These are phyloP conservation scores for Cladosporium sphaerospermum DNA, from an alignment of 2,329 filamentous ascomycete genomes.

Conservation along the genomic window DNA sequence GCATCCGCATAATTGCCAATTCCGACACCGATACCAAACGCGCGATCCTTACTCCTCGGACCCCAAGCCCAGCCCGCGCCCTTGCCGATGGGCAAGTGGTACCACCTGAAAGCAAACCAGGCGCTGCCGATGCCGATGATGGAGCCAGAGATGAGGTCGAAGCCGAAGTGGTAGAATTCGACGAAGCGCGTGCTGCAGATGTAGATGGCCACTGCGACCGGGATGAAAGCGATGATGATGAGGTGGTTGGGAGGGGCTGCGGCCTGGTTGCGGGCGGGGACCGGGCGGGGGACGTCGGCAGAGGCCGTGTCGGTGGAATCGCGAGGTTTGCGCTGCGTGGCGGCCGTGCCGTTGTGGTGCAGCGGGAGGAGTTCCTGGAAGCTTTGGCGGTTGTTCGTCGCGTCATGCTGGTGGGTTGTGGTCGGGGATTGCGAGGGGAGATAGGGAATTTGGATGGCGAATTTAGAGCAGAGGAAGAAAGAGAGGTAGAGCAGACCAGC, in stretches of 20 bases:
- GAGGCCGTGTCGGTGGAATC: constrained; percentile 1
- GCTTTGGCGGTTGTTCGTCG: neutral
- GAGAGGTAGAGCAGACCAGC: constrained; percentile 79
- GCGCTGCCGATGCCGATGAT: constrained; percentile 66
- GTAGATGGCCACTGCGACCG: constrained; percentile 70
- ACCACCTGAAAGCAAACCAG: constrained; percentile 74
- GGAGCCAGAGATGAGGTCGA: constrained; percentile 84
- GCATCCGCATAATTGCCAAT: constrained; percentile 14
- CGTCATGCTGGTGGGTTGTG: neutral
- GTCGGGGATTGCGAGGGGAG: constrained; percentile 45
- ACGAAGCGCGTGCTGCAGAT: constrained; percentile 81
- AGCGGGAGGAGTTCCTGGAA: constrained; percentile 24
- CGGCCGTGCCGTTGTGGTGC: constrained; percentile 18
- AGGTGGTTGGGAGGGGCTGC: constrained; percentile 80
- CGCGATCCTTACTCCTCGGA: constrained; percentile 62
- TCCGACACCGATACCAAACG: constrained; percentile 62
- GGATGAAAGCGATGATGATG: constrained; percentile 62
- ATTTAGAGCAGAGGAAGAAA: constrained; percentile 80
- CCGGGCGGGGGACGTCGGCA: constrained; percentile 20
- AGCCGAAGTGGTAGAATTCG: constrained; percentile 84
- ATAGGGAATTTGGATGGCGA: constrained; percentile 67
- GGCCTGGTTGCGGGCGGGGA: constrained; percentile 53
- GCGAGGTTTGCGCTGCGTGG: constrained; percentile 4
- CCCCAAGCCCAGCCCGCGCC: constrained; percentile 90
- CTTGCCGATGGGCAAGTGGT: constrained; percentile 71